These are phyloP conservation scores for Gossypioides kirkii DNA, from an alignment of 345 rosid species.

Conservation along the genomic window DNA sequence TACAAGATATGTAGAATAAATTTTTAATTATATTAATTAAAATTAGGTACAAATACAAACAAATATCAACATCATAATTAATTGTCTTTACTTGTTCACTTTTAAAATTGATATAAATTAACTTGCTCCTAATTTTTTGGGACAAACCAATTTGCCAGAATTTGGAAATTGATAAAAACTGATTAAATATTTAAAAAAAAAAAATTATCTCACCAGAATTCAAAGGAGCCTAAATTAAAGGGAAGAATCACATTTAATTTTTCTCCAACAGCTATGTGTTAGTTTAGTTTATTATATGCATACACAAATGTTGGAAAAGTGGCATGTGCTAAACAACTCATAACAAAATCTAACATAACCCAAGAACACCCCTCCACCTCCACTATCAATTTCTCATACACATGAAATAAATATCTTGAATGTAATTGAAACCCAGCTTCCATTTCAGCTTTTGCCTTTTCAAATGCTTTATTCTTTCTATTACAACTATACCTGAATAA, in stretches of 20 bases:
- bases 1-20: too few relatives aligned
- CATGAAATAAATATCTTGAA: neutral
- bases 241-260: neutral
- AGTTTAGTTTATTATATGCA: neutral
- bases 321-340: slow-evolving; percentile 10
- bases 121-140: too few relatives aligned
- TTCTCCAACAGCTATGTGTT: neutral
- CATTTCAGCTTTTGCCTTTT: neutral
- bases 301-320: neutral
- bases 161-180: too few relatives aligned
- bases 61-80: too few relatives aligned
- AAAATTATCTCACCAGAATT: too few relatives aligned
- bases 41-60: too few relatives aligned
- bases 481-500: too few relatives aligned
- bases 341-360: neutral
- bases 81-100: too few relatives aligned
- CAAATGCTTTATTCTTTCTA: neutral
- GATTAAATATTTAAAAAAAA: too few relatives aligned
- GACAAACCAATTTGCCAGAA: too few relatives aligned
- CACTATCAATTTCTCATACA: neutral
- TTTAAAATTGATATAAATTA: too few relatives aligned
- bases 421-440: neutral
- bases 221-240: neutral
- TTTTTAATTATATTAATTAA: too few relatives aligned
- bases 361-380: neutral